Conservation (phyloP, 2,329 filamentous ascomycete genomes). For the Ceratocystis ficicola region DNA sequence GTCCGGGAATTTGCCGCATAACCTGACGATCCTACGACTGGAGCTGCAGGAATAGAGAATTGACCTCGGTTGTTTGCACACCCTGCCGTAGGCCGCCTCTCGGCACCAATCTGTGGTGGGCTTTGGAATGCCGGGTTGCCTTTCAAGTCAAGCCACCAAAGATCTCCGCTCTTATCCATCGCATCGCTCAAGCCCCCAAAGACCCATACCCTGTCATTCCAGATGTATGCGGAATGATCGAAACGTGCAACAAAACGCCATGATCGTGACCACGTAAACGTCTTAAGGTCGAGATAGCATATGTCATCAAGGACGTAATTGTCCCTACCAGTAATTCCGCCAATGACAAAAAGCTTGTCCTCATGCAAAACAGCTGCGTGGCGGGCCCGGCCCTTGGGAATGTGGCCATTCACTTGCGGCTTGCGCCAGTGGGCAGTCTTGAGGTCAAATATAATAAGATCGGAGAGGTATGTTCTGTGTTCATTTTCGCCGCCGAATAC, state of each 20-base stretch:
- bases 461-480: constrained; percentile 86
- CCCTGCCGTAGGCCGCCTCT: constrained; percentile 35
- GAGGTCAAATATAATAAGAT: constrained; percentile 91
- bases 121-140: constrained; percentile 75
- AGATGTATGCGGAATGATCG: constrained; percentile 90
- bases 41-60: constrained; percentile 30
- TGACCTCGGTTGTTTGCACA: constrained; percentile 32
- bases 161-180: constrained; percentile 91
- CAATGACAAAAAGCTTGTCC: constrained; percentile 90
- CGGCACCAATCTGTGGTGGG: constrained; percentile 44
- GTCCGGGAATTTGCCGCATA: constrained; percentile 58
- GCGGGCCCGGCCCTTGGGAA: constrained; percentile 79
- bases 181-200: constrained; percentile 90
- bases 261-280: constrained; percentile 90
- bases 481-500: constrained; percentile 98
- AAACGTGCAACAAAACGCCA: constrained; percentile 95
- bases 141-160: constrained; percentile 96
- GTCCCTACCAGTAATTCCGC: constrained; percentile 87
- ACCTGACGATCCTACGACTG: constrained; percentile 47
- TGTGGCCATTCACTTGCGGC: constrained; percentile 68
- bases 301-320: constrained; percentile 91
- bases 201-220: constrained; percentile 85
- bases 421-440: constrained; percentile 93
- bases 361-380: constrained; percentile 92
- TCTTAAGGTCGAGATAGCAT: constrained; percentile 91